Conservation (phyloP, 768 basidiomycete genomes). For the Suillus sp. region DNA sequence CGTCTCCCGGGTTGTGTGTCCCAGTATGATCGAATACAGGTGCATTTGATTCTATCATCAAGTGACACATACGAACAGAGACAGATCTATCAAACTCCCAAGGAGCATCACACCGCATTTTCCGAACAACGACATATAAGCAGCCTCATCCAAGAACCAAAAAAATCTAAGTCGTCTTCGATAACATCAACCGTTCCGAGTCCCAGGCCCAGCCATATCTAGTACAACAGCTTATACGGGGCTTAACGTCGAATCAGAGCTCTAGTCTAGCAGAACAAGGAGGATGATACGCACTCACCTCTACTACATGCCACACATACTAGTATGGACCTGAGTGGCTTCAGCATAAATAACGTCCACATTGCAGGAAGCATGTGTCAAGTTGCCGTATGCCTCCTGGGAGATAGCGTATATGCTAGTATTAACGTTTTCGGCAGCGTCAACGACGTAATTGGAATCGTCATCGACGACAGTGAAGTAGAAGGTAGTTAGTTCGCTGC, state of each 20-base stretch:
- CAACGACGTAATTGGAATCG: conserved; percentile 18
- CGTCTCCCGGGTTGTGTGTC: neutral
- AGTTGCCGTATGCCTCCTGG: neutral
- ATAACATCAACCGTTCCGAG: neutral
- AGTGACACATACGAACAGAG: neutral
- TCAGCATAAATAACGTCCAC: neutral
- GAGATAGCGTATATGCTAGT: conserved; percentile 3
- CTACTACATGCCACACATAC: conserved; percentile 12
- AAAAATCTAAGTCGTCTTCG: neutral
- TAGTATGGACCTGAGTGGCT: conserved; percentile 8
- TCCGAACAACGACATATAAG: neutral
- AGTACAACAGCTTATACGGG: neutral
- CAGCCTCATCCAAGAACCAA: neutral
- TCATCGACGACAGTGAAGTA: conserved; percentile 19
- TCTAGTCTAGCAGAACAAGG: neutral
- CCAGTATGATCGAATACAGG: neutral
- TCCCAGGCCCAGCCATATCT: neutral
- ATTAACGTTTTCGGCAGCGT: neutral
- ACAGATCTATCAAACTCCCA: neutral
- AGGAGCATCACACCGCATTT: neutral
- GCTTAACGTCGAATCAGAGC: neutral
- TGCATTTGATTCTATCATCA: neutral
- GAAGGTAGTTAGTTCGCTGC: neutral
- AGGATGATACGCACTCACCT: neutral
- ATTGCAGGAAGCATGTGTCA: neutral